A percentile compares a stretch with the other conserved stretches of the same genome.
Evolutionary conservation across 1,284 basidiomycete genomes (phyloP).

Genomic region (Chalciporus sp.): DNA sequence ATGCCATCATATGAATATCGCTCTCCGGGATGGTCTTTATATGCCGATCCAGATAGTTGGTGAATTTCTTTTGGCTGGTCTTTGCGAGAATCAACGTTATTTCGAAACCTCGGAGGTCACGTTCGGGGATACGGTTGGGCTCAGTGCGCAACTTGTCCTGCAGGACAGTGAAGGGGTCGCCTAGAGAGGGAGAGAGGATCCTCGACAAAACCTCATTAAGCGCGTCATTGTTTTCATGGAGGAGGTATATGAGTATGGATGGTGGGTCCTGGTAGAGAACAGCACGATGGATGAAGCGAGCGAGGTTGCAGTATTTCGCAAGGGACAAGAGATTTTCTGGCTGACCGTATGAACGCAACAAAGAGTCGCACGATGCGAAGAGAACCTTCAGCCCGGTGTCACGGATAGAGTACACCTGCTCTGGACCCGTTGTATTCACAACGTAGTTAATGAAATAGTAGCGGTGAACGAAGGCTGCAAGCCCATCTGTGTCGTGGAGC

Average conservation of each 20-base stretch:
- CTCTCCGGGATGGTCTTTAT: background rate
- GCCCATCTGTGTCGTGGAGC: background rate
- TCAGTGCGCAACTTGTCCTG: conserved; percentile 2
- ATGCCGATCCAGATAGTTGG: conserved; percentile 4
- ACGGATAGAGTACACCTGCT: conserved; percentile 2
- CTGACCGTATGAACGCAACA: background rate
- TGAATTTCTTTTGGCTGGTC: background rate
- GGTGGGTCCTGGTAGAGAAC: conserved; percentile 4
- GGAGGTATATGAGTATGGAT: background rate
- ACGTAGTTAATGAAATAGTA: conserved; percentile 9
- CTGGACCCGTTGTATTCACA: conserved; percentile 1
- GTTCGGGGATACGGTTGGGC: conserved; percentile 1
- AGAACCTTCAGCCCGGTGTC: conserved; percentile 3
- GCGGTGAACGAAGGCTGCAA: background rate
- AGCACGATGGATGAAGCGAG: conserved; percentile 3
- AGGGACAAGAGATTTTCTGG: background rate
- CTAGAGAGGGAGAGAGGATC: conserved; percentile 1
- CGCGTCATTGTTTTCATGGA: background rate
- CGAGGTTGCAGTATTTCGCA: background rate
- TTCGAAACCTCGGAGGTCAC: conserved; percentile 7
- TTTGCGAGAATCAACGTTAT: conserved; percentile 5
- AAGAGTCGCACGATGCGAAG: background rate
- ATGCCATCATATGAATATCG: background rate
- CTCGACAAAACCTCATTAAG: conserved; percentile 1
- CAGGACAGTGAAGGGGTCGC: conserved; percentile 1